Evolutionary conservation across 148 eudicot species (phyloP).

Genomic region (Amaranthus hypochondriacus): DNA sequence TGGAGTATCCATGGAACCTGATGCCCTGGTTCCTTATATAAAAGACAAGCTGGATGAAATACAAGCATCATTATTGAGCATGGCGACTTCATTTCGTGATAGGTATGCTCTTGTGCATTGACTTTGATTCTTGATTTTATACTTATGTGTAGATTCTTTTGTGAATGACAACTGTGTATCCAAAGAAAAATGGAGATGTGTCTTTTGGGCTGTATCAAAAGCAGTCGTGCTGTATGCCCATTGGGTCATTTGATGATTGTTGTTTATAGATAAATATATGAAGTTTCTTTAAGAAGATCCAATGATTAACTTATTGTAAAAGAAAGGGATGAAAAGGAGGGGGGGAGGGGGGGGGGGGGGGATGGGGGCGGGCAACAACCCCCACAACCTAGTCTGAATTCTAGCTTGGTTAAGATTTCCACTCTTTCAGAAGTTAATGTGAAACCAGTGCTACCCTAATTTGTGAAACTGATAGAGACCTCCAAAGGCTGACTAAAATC

Average conservation of each 20-base stretch:
- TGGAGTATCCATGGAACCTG: slow-evolving; percentile 90
- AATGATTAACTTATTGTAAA: not conserved
- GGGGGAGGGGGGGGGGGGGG: too few species aligned
- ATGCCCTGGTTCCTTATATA: slow-evolving; percentile 54
- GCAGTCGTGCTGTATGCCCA: not conserved
- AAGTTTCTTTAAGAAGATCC: not conserved
- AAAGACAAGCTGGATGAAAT: slow-evolving; percentile 72
- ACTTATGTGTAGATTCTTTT: slow-evolving; percentile 1
- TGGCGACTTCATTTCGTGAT: slow-evolving; percentile 76
- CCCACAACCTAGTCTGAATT: not conserved
- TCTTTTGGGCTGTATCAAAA: not conserved
- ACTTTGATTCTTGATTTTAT: not conserved
- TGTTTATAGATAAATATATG: not conserved
- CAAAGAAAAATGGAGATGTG: not conserved
- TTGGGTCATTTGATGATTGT: not conserved
- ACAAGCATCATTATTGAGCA: slow-evolving; percentile 64
- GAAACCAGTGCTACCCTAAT: not conserved
- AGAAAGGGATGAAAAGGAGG: not conserved
- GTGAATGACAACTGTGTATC: not conserved
- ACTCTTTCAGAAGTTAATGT: not conserved
- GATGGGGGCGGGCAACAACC: not conserved
- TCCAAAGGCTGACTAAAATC: not conserved
- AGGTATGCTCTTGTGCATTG: slow-evolving; percentile 40
- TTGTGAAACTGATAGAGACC: not conserved
- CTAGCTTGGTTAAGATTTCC: not conserved